These are phyloP conservation scores for Trametes sanguinea DNA, from an alignment of 768 basidiomycete species.

Conservation along the genomic window DNA sequence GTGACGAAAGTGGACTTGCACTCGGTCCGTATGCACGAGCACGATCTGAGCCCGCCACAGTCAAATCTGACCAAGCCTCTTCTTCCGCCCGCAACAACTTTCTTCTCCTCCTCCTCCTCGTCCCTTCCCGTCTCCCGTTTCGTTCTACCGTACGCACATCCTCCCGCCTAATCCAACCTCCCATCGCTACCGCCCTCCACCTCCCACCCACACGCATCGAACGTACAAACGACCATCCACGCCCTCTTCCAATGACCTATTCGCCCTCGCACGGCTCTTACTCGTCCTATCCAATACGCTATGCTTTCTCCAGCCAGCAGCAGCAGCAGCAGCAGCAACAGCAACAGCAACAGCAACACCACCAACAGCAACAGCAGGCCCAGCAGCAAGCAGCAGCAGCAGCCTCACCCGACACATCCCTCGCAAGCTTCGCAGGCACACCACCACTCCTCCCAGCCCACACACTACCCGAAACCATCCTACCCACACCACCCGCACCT, in stretches of 20 bases:
- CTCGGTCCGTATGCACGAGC: neutral
- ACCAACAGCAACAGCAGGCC: neutral
- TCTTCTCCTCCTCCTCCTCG: neutral
- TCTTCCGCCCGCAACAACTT: conserved; percentile 12
- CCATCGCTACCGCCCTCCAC: conserved; percentile 8
- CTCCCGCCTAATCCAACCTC: conserved; percentile 21
- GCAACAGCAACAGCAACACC: conserved; percentile 1
- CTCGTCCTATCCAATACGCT: conserved; percentile 22
- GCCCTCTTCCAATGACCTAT: conserved; percentile 21
- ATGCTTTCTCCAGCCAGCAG: conserved; percentile 23
- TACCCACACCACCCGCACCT: conserved; percentile 15
- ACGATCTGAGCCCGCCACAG: conserved; percentile 4
- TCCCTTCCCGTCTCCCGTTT: neutral
- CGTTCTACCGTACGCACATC: conserved; percentile 8
- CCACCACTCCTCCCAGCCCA: conserved; percentile 5
- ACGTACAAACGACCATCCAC: too few relatives aligned
- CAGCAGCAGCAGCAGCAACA: conserved; percentile 12
- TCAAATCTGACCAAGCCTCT: conserved; percentile 15
- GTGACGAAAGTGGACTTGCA: neutral
- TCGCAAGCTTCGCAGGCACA: neutral
- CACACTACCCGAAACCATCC: conserved; percentile 14
- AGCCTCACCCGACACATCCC: neutral
- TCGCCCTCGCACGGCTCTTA: conserved; percentile 19
- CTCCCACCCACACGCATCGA: neutral
- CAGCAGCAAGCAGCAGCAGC: neutral